Conservation (phyloP, 1,284 basidiomycete species). For the Rhodotorula sp. region DNA sequence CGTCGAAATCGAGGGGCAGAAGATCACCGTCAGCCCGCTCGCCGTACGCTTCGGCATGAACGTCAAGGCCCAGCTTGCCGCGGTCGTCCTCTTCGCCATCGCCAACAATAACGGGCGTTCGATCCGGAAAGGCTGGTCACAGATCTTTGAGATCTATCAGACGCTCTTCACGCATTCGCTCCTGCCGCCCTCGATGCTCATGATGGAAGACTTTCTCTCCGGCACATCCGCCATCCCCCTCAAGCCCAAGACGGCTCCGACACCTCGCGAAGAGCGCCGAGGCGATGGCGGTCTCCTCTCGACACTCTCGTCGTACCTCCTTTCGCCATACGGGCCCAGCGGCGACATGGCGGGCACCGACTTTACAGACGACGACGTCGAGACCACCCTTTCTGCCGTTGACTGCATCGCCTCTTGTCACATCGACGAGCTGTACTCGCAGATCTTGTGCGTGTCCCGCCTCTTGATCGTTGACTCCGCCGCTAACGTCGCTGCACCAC, state of each 20-base stretch:
- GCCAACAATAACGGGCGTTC: constrained; percentile 90
- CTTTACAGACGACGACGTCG: constrained; percentile 77
- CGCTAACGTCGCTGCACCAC: not conserved
- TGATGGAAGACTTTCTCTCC: constrained; percentile 89
- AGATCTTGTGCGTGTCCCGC: constrained; percentile 69
- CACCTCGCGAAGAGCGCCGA: constrained; percentile 57
- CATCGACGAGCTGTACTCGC: constrained; percentile 87
- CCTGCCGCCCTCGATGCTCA: constrained; percentile 80
- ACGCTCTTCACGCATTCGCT: constrained; percentile 92
- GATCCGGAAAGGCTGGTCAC: constrained; percentile 82
- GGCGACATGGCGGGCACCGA: constrained; percentile 44
- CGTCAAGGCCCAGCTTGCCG: constrained; percentile 93
- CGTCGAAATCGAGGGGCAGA: constrained; percentile 88
- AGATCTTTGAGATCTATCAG: constrained; percentile 98
- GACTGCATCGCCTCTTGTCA: constrained; percentile 94
- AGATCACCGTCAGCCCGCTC: constrained; percentile 83
- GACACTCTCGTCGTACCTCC: constrained; percentile 89
- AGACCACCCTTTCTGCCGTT: constrained; percentile 89
- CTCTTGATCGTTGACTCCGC: not conserved
- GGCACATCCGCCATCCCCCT: constrained; percentile 87
- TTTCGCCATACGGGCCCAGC: constrained; percentile 82
- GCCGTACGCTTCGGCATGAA: constrained; percentile 93
- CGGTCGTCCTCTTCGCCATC: constrained; percentile 96
- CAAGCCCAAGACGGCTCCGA: constrained; percentile 66
- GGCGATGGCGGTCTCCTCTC: constrained; percentile 88